Percentiles rank a stretch among this genome's conserved stretches.
Conservation (phyloP, 352 stramenopile genomes). For the Globisporangium nagaii region DNA sequence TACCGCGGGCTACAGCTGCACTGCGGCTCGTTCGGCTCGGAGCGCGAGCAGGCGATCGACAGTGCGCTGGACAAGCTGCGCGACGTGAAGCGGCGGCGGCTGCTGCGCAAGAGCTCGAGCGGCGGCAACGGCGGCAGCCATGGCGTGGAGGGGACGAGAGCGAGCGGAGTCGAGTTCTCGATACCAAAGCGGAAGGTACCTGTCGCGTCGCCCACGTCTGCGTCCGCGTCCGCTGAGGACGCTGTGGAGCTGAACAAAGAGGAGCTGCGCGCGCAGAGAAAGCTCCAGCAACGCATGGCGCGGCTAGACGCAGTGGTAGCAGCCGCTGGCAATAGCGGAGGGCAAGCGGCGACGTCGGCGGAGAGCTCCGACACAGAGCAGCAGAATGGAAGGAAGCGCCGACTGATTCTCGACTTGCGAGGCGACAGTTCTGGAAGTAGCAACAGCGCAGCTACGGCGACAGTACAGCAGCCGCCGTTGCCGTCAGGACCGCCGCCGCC, state of each 20-base stretch:
- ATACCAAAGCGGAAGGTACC: slow-evolving; percentile 29
- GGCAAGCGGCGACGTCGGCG: not conserved
- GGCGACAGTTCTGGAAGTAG: slow-evolving; percentile 5
- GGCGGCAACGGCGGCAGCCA: slow-evolving; percentile 2
- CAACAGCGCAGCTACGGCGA: not conserved
- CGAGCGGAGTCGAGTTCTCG: slow-evolving; percentile 19
- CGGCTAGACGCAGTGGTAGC: not conserved
- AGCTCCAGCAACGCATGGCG: slow-evolving; percentile 4
- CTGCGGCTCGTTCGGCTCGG: slow-evolving; percentile 25
- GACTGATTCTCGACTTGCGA: slow-evolving; percentile 5
- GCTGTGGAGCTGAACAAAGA: not conserved
- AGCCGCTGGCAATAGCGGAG: not conserved
- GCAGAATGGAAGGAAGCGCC: slow-evolving; percentile 16
- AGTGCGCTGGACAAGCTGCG: slow-evolving; percentile 3
- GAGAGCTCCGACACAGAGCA: not conserved
- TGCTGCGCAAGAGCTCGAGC: slow-evolving; percentile 10
- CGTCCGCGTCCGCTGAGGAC: not conserved
- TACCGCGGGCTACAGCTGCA: slow-evolving; percentile 48
- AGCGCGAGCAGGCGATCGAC: slow-evolving; percentile 14
- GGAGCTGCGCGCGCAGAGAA: slow-evolving; percentile 5
- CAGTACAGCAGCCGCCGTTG: not conserved
- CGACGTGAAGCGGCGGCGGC: slow-evolving; percentile 6
- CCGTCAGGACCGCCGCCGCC: not conserved
- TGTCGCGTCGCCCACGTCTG: not conserved
- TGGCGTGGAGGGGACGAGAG: no score